Evolutionary conservation across 2,329 filamentous ascomycete species (phyloP).

Genomic region (Exophiala phaeomuriformis): DNA sequence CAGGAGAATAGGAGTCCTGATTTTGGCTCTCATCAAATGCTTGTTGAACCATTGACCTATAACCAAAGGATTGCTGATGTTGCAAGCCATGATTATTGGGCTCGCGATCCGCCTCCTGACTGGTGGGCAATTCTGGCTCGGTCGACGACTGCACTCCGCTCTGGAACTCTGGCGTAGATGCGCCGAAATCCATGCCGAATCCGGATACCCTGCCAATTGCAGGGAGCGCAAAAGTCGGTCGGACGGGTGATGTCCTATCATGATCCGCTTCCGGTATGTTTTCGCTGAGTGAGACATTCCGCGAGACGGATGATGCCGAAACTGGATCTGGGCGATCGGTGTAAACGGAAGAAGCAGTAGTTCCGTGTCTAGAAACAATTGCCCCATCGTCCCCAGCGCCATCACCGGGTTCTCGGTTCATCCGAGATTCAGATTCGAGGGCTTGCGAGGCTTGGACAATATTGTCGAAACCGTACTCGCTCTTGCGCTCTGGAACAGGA

Average conservation of each 20-base stretch:
- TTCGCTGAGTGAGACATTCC: conserved; percentile 14
- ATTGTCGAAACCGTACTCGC: conserved; percentile 51
- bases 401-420: not conserved
- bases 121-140: not conserved
- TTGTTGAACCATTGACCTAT: conserved; percentile 55
- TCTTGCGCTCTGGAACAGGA: conserved; percentile 52
- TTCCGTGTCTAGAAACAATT: conserved; percentile 16
- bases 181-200: conserved; percentile 21
- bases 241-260: not conserved
- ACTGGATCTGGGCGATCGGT: conserved; percentile 25
- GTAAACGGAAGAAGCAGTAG: conserved; percentile 25
- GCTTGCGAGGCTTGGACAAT: conserved; percentile 18
- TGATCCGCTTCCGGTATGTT: not conserved
- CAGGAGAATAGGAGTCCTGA: conserved; percentile 46
- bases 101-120: not conserved
- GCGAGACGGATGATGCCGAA: conserved; percentile 18
- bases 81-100: conserved; percentile 33
- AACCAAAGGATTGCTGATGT: conserved; percentile 50
- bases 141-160: not conserved
- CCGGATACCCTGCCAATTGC: conserved; percentile 19
- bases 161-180: not conserved
- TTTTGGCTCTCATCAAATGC: conserved; percentile 57
- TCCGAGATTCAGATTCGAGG: not conserved
- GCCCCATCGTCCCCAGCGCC: conserved; percentile 9
- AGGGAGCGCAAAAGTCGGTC: conserved; percentile 13